Base-by-base conservation (phyloP, 495 filamentous ascomycete species). In the Bryoglossum gracile region DNA sequence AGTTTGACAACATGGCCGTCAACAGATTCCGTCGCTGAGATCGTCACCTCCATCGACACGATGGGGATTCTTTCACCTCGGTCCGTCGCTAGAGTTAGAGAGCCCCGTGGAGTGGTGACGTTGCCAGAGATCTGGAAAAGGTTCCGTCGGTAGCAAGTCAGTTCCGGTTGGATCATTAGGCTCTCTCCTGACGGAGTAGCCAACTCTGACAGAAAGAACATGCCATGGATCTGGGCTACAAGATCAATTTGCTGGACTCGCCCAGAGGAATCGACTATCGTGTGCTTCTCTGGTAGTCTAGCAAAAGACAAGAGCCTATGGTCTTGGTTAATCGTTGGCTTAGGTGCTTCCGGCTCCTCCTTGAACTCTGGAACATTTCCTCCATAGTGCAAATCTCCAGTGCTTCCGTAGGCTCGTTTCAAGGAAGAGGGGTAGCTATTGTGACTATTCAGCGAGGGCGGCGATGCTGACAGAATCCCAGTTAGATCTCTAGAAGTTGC, bases 141-240 rank as follows among this genome's bases (percentile, higher is more conserved):
- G 62, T 95, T 95, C 14, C 89, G 80, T 43, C 89, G 85, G 64
- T 95, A 95, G 74, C 89, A 95, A 8, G 89, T 95, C 62, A 95
- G 64, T 69, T 95, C 89, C 34, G 74, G 72, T 32, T 89, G 84
- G 32, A 86, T 65, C 32, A 75, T 68, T 41, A 76, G 74, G 38
- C 80, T 78, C 53, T 87, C 81, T 46, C 74, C 76, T 21, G 50
- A 42, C 32, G 76, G 74, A 19, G 86, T 78, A 11, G 87, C 83
- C 52, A 89, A 83, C 65, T 95, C 89, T 48, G 89, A 89, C 18
- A 95, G 74, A 62, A 94, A 95, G 68, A 95, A 95, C 88, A 94
- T 95, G 64, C 89, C 89, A 62, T 94, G 88, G 35, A 95, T 75
- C 64, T 94, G 89, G 34, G 89, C 88, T 24, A 85, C 77, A 18